These are phyloP conservation scores for Aspergillus tanneri DNA, from an alignment of 2,329 filamentous ascomycete genomes.

Conservation along the genomic window DNA sequence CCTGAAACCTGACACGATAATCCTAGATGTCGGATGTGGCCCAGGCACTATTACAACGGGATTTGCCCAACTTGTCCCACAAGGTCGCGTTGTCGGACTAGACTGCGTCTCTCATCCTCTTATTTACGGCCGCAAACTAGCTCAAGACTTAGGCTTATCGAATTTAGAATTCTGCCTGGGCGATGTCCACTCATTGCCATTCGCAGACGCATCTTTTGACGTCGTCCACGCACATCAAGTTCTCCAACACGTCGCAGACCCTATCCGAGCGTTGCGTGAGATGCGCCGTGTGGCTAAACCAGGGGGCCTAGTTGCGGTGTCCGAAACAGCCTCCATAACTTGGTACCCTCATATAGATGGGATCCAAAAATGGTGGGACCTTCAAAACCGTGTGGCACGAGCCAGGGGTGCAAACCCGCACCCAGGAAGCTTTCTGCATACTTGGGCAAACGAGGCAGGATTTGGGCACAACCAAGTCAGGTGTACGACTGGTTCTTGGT, in stretches of 20 bases:
- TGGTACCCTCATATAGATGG: not conserved
- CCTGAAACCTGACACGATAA: conserved; percentile 32
- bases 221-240: conserved; percentile 59
- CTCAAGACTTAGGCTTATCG: not conserved
- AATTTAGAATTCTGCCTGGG: conserved; percentile 17
- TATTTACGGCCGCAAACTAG: not conserved
- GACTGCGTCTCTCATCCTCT: conserved; percentile 21
- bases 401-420: not conserved
- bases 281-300: conserved; percentile 54
- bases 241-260: conserved; percentile 54
- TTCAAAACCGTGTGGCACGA: not conserved
- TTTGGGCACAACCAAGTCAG: not conserved
- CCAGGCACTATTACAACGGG: conserved; percentile 45
- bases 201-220: conserved; percentile 52
- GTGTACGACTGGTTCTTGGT: not conserved
- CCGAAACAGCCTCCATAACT: not conserved
- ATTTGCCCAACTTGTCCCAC: conserved; percentile 36
- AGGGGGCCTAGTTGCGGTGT: conserved; percentile 32
- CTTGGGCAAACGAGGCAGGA: not conserved
- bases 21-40: conserved; percentile 47
- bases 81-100: conserved; percentile 39
- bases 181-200: conserved; percentile 42
- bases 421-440: not conserved
- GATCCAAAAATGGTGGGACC: not conserved
- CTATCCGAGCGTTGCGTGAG: conserved; percentile 50